Conservation (phyloP, 2,329 filamentous ascomycete genomes). For the Helotiales sp. region DNA sequence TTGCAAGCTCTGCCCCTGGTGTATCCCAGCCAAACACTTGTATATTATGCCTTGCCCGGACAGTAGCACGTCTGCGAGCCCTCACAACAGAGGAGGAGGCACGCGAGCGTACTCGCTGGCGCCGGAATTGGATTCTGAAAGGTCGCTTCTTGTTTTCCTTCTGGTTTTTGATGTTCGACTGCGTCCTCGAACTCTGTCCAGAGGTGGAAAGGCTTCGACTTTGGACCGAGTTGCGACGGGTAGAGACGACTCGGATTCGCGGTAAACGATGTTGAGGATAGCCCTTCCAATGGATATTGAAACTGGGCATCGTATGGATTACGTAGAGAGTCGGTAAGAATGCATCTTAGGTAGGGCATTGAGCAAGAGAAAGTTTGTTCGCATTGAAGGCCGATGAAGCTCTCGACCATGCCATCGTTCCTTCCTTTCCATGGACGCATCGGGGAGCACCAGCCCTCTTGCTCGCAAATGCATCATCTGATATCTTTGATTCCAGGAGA, state of each 20-base stretch:
- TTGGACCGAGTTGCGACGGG: constrained; percentile 16
- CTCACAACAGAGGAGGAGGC: constrained; percentile 20
- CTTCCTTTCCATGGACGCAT: constrained; percentile 13
- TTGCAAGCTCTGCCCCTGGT: constrained; percentile 20
- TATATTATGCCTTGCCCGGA: constrained; percentile 31
- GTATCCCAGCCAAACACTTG: constrained; percentile 35
- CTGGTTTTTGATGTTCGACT: constrained; percentile 22
- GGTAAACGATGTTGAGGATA: constrained; percentile 39
- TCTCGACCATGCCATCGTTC: constrained; percentile 15
- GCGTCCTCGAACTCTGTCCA: constrained; percentile 22
- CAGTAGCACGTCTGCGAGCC: constrained; percentile 28
- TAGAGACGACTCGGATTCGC: constrained; percentile 34
- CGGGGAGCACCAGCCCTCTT: background rate
- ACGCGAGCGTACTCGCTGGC: constrained; percentile 24
- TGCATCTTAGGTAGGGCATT: constrained; percentile 36
- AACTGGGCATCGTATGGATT: constrained; percentile 33
- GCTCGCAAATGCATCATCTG: constrained; percentile 29
- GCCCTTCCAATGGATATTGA: constrained; percentile 41
- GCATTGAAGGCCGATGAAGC: background rate
- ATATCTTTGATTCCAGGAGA: constrained; percentile 70
- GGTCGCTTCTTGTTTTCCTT: constrained; percentile 30
- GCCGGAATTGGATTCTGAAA: constrained; percentile 22
- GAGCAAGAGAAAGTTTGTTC: background rate
- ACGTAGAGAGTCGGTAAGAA: constrained; percentile 30
- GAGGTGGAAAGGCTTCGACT: constrained; percentile 26